Percentiles rank a stretch among this genome's conserved stretches.
These are phyloP conservation scores for Pseudogymnoascus sp. DNA, from an alignment of 2,329 filamentous ascomycete genomes.

Conservation along the genomic window DNA sequence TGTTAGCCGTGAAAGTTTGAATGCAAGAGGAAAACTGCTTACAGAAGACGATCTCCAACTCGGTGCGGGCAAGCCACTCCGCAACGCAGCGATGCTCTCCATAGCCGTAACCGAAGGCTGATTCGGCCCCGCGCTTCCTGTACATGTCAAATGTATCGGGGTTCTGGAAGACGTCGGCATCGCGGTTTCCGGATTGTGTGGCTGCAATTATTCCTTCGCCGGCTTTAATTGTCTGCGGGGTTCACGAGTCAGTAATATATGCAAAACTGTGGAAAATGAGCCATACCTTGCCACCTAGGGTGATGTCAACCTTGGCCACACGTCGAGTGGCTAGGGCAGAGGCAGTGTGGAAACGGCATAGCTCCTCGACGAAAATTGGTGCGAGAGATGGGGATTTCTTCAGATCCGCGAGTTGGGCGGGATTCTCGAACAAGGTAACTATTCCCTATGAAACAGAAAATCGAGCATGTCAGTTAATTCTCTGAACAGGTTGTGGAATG, in stretches of 20 bases:
- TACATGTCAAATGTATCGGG: constrained; percentile 41
- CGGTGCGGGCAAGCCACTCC: constrained; percentile 38
- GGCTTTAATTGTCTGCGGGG: constrained; percentile 30
- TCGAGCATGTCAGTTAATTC: background rate
- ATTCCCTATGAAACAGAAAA: constrained; percentile 32
- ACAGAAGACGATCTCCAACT: constrained; percentile 41
- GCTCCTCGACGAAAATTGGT: constrained; percentile 40
- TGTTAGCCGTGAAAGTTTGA: background rate
- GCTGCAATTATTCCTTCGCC: constrained; percentile 43
- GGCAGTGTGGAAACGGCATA: constrained; percentile 43
- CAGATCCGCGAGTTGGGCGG: constrained; percentile 37
- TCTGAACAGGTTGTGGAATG: background rate
- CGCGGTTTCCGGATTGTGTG: constrained; percentile 43
- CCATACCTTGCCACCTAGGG: constrained; percentile 37
- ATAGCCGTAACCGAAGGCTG: constrained; percentile 41
- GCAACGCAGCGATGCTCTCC: constrained; percentile 43
- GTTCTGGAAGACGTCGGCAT: constrained; percentile 39
- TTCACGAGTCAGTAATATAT: background rate
- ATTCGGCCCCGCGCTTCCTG: constrained; percentile 31
- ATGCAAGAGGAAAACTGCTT: constrained; percentile 20
- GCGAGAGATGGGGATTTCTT: constrained; percentile 36
- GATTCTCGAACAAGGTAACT: constrained; percentile 40
- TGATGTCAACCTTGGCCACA: constrained; percentile 42
- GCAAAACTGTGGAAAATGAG: background rate
- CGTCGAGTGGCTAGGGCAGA: constrained; percentile 43